Conservation (phyloP, 2,329 filamentous ascomycete species). For the Thermoascus crustaceus region DNA sequence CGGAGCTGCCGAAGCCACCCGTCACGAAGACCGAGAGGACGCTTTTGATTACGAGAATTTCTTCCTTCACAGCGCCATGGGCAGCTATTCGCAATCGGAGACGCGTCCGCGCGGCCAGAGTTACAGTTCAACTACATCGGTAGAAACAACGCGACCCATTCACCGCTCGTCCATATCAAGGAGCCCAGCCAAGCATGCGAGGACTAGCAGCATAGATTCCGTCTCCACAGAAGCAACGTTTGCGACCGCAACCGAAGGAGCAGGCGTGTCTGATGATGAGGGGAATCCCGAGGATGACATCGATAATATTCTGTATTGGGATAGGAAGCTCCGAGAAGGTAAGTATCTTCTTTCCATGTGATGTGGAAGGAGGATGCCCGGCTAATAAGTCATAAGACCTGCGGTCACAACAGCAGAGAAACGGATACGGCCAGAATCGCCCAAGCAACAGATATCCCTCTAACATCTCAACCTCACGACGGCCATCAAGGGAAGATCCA, state of each 20-base stretch:
- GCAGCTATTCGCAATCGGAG: constrained; percentile 41
- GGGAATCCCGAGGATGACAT: constrained; percentile 32
- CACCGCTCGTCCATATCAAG: constrained; percentile 7
- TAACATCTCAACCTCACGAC: no score
- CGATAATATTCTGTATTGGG: constrained; percentile 33
- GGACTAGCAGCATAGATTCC: constrained; percentile 52
- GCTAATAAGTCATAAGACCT: no score
- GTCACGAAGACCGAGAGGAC: constrained; percentile 88
- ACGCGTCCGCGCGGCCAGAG: constrained; percentile 26
- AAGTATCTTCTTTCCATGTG: constrained; percentile 4
- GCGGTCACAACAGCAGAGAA: constrained; percentile 4
- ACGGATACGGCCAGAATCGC: neutral
- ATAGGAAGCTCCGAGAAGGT: constrained; percentile 29
- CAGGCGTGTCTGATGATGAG: constrained; percentile 19
- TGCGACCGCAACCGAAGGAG: constrained; percentile 53
- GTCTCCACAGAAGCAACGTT: constrained; percentile 55
- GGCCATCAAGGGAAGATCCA: no score
- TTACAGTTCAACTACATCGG: constrained; percentile 39
- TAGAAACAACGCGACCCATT: constrained; percentile 41
- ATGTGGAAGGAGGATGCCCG: neutral
- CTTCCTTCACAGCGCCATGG: constrained; percentile 87
- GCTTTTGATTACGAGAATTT: constrained; percentile 97
- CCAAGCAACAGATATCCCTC: no score
- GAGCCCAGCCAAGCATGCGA: constrained; percentile 29
- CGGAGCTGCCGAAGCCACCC: constrained; percentile 54